Percentiles rank a stretch among this genome's conserved stretches.
Conservation (phyloP, 768 basidiomycete genomes). For the Leccinellum luteum region DNA sequence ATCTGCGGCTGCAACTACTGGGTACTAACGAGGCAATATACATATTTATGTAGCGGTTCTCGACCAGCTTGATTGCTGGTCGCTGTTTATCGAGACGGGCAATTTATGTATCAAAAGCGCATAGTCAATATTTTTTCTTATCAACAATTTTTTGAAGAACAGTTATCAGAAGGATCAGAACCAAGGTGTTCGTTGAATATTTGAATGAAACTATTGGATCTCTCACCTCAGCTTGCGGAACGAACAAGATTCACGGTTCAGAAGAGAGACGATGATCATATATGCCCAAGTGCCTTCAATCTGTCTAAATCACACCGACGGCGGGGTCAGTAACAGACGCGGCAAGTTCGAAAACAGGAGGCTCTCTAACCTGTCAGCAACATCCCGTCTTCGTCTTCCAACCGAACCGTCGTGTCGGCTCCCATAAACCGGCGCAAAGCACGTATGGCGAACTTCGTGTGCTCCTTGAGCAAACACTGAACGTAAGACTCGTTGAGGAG, state of each 20-base stretch:
- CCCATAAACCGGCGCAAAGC: slow-evolving; percentile 10
- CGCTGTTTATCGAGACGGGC: neutral
- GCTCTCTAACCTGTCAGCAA: slow-evolving; percentile 20
- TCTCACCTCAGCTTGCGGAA: no score
- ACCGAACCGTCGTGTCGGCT: slow-evolving; percentile 5
- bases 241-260: no score
- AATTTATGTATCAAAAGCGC: neutral
- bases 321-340: no score
- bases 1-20: neutral
- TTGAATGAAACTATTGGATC: neutral
- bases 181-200: no score
- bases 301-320: no score
- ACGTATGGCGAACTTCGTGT: slow-evolving; percentile 8
- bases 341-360: neutral
- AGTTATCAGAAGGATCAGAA: neutral
- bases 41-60: neutral
- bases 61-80: neutral
- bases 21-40: neutral
- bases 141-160: neutral
- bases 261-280: no score
- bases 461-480: slow-evolving; percentile 15
- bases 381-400: slow-evolving; percentile 24
- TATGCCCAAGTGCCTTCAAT: no score
- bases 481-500: slow-evolving; percentile 17
- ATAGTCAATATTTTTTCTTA: neutral